Conservation (phyloP, 352 stramenopile genomes). For the Phytophthora agathidicida region DNA sequence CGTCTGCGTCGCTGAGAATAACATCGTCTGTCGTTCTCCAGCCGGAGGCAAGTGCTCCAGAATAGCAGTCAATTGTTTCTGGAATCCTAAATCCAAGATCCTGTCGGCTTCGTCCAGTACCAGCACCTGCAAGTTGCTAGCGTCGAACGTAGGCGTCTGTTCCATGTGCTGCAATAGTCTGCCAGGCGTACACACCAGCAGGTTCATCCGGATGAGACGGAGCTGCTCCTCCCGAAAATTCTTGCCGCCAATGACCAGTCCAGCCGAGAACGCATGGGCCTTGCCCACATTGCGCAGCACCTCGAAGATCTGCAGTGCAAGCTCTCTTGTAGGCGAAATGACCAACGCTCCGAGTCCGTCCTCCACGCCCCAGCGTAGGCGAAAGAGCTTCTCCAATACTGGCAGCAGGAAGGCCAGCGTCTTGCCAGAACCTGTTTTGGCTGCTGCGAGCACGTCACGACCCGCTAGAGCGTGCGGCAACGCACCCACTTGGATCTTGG, state of each 20-base stretch:
- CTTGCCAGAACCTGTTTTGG: slow-evolving; percentile 95
- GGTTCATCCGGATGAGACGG: slow-evolving; percentile 95
- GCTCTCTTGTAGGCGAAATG: slow-evolving; percentile 98
- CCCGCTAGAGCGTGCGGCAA: slow-evolving; percentile 89
- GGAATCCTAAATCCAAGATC: slow-evolving; percentile 99
- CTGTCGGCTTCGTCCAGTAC: slow-evolving; percentile 99
- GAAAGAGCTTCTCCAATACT: slow-evolving; percentile 91
- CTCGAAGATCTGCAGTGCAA: slow-evolving; percentile 99
- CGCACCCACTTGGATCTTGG: slow-evolving; percentile 89
- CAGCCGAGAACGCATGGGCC: slow-evolving; percentile 95
- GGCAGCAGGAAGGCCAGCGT: slow-evolving; percentile 93
- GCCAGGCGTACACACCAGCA: slow-evolving; percentile 97
- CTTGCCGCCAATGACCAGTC: slow-evolving; percentile 97
- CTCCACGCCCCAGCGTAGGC: slow-evolving; percentile 82
- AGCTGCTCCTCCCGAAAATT: slow-evolving; percentile 95
- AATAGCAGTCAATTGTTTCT: slow-evolving; percentile 98
- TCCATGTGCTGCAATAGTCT: slow-evolving; percentile 98
- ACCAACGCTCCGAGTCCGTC: slow-evolving; percentile 97
- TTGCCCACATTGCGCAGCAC: slow-evolving; percentile 96
- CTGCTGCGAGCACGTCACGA: slow-evolving; percentile 91
- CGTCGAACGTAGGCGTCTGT: slow-evolving; percentile 97
- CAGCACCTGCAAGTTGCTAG: slow-evolving; percentile 94
- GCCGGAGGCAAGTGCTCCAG: slow-evolving; percentile 93
- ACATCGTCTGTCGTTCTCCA: slow-evolving; percentile 93
- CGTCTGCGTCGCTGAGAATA: slow-evolving; percentile 98